Percentiles rank a stretch among this genome's conserved stretches.
These are phyloP conservation scores for Mucor racemosus DNA, from an alignment of 371 early-diverging fungal genomes.

Conservation along the genomic window DNA sequence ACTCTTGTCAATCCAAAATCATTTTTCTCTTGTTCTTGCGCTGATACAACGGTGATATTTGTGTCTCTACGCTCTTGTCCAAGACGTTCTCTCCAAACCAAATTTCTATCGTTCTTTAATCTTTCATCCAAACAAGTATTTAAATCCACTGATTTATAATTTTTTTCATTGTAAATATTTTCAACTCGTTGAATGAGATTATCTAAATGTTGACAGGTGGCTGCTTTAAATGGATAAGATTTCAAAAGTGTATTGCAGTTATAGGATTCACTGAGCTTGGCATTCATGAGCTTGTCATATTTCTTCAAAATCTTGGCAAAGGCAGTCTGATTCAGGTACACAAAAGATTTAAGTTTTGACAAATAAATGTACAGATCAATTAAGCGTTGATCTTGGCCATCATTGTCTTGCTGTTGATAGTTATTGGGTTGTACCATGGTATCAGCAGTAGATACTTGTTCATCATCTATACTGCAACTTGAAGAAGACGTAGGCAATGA, in stretches of 20 bases:
- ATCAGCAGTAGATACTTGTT: not conserved
- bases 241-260: slow-evolving; percentile 58
- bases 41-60: slow-evolving; percentile 19
- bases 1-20: slow-evolving; percentile 15
- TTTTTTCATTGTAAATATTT: slow-evolving; percentile 48
- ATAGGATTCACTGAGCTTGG: slow-evolving; percentile 49
- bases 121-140: slow-evolving; percentile 59
- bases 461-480: not conserved
- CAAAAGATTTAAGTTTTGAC: slow-evolving; percentile 81
- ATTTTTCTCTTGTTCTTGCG: slow-evolving; percentile 42
- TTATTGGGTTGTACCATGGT: not conserved
- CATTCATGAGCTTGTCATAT: slow-evolving; percentile 82
- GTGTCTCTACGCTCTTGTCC: not conserved
- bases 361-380: slow-evolving; percentile 74
- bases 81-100: slow-evolving; percentile 4
- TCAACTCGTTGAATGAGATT: slow-evolving; percentile 53
- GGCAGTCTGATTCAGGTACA: slow-evolving; percentile 87
- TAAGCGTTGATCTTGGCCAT: slow-evolving; percentile 19
- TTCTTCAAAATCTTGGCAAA: slow-evolving; percentile 95
- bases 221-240: slow-evolving; percentile 54
- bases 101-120: slow-evolving; percentile 21
- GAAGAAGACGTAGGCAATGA: not conserved
- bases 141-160: slow-evolving; percentile 38
- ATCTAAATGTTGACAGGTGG: slow-evolving; percentile 47
- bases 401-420: not conserved